Base-by-base conservation (phyloP, 1,284 basidiomycete genomes). In the Marasmius tenuissimus region DNA sequence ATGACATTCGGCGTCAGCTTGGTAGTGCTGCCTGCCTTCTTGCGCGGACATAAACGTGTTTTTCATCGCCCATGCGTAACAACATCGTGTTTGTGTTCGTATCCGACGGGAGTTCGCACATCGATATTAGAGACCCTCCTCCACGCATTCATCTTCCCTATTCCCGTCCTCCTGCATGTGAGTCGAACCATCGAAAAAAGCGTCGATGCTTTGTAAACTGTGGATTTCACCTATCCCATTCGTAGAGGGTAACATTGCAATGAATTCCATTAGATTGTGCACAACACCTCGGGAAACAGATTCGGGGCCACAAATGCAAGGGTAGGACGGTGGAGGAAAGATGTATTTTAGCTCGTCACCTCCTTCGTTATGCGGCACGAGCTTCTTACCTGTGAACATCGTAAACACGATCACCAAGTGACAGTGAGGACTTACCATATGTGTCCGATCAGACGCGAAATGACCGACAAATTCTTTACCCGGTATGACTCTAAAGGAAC, bases 1-100 rank as follows among this genome's bases (percentile, higher is more conserved):
- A 97, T 65, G 97, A 98, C 73, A 84, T 98, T 62, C 83, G 97
- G 65, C 81, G 93, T 66, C 91, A 95, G 63, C 79, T 99, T 10
- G 95, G 92, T 20, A 94, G 93, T 69, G 93, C 87, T 38, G 79
- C 80, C 8, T 78, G 76, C 64, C 70, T 83, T 42, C 64, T 84
- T 60, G 77, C 76, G 20, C 71, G 66, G 63, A 66, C 70, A 49
- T 76, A 68, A 69, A 64, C 40, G 22, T 42, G 35, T 20, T 42
- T 14, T 6, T n/a, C n/a, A 12, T 35, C 11, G 4, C n/a, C 22
- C 37, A 16, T n/a, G 27, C 18, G 34, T n/a, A 4, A 16, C 16
- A 47, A 47, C 16, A 5, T 1, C 2, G 8, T 8, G 16, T 14
- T n/a, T 8, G n/a, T 8, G 2, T 47, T 20, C 16, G 1, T 47